A percentile compares a stretch with the other conserved stretches of the same genome.
Conservation (phyloP, 208 protist genomes). For the Leptomonas pyrrhocoris region DNA sequence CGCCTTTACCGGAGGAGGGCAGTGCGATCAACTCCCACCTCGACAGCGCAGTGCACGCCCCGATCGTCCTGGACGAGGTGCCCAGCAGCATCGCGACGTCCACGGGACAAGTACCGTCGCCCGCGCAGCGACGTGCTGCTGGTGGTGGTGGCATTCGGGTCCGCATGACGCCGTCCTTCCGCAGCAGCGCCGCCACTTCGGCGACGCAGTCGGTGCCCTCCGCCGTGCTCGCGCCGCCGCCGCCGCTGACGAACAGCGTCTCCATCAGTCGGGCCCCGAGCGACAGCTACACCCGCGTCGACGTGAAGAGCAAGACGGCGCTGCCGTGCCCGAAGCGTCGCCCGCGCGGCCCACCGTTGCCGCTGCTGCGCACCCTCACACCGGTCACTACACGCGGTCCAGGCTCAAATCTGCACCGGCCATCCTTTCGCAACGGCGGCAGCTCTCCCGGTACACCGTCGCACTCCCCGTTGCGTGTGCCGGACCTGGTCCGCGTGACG, state of each 20-base stretch:
- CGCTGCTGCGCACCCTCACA: slow-evolving; percentile 34
- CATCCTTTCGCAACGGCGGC: slow-evolving; percentile 13
- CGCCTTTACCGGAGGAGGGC: neutral
- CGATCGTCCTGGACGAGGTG: neutral
- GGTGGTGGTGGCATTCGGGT: slow-evolving; percentile 7
- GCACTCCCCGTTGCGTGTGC: neutral
- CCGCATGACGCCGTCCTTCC: slow-evolving; percentile 12
- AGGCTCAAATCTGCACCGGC: neutral
- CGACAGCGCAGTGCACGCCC: neutral
- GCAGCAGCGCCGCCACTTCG: neutral
- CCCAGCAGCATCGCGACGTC: neutral
- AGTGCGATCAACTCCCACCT: neutral
- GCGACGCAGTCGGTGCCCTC: neutral
- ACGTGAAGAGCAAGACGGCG: slow-evolving; percentile 30
- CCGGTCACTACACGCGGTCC: slow-evolving; percentile 6
- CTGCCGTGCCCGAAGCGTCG: slow-evolving; percentile 35
- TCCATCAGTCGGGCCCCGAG: slow-evolving; percentile 1
- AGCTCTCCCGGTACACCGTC: neutral
- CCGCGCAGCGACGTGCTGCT: neutral
- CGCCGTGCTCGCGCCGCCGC: neutral
- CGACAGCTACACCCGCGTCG: slow-evolving; percentile 22
- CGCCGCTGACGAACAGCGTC: slow-evolving; percentile 7
- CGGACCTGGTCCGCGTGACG: slow-evolving; percentile 7
- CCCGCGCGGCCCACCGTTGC: slow-evolving; percentile 36
- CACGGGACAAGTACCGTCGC: neutral